Conservation (phyloP, 2,329 filamentous ascomycete species). For the Leptographium galeiforme region DNA sequence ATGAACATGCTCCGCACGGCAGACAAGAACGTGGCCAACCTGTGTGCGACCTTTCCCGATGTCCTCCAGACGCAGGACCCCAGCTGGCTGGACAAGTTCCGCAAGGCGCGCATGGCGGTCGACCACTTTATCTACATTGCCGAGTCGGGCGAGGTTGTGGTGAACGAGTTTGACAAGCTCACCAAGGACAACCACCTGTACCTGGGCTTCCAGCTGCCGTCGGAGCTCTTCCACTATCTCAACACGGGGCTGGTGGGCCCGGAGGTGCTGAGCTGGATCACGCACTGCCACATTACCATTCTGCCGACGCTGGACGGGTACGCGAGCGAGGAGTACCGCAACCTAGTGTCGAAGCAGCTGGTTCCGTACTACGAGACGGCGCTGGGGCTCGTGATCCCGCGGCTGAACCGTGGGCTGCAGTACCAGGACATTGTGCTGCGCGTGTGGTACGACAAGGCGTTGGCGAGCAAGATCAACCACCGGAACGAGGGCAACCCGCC, state of each 20-base stretch:
- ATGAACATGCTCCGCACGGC: constrained; percentile 62
- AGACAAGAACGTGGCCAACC: constrained; percentile 55
- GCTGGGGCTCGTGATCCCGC: constrained; percentile 63
- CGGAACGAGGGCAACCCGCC: constrained; percentile 31
- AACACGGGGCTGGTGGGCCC: constrained; percentile 70
- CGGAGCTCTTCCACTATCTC: constrained; percentile 83
- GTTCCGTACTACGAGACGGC: constrained; percentile 63
- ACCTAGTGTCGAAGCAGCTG: constrained; percentile 62
- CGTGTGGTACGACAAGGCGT: constrained; percentile 71
- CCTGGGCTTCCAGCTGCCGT: constrained; percentile 75
- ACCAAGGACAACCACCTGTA: constrained; percentile 81
- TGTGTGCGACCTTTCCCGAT: constrained; percentile 69
- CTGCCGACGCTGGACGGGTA: constrained; percentile 78
- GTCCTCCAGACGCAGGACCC: constrained; percentile 57
- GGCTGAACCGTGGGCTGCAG: constrained; percentile 71
- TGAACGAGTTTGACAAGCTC: constrained; percentile 58
- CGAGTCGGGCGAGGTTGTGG: constrained; percentile 61
- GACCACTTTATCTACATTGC: constrained; percentile 79
- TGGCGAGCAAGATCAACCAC: constrained; percentile 55
- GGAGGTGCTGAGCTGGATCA: constrained; percentile 69
- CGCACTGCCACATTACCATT: constrained; percentile 64
- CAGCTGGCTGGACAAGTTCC: constrained; percentile 75
- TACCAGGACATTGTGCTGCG: constrained; percentile 64
- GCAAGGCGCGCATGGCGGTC: constrained; percentile 70
- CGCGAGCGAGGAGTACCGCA: constrained; percentile 65